phyloP scores from a whole-genome alignment of 148 eudicot genomes.

The Camellia lanceoleosa region DNA sequence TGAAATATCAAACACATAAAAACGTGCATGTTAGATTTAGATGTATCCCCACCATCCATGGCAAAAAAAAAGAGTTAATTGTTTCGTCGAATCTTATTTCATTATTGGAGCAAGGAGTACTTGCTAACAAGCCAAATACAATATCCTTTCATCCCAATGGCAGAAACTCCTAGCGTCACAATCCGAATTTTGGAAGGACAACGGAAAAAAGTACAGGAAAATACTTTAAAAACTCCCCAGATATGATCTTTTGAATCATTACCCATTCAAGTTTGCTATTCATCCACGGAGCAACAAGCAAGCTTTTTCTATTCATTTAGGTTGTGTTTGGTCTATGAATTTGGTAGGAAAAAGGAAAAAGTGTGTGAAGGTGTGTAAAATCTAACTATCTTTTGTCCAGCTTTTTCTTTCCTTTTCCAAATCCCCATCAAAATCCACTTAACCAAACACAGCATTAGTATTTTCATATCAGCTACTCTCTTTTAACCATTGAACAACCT shows the following conservation, averaged over 20 bases:
- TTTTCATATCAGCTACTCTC: not conserved
- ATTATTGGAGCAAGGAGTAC: not conserved
- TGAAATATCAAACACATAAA: slow-evolving; percentile 26
- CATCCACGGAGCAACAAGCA: not conserved
- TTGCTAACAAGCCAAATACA: not conserved
- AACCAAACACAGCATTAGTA: too few relatives aligned
- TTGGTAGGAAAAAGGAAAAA: too few relatives aligned
- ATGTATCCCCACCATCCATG: not conserved
- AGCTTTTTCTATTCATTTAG: not conserved
- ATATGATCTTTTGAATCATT: not conserved
- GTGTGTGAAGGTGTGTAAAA: too few relatives aligned
- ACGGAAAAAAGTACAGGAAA: not conserved
- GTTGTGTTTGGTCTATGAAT: too few relatives aligned
- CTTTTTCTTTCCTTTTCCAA: too few relatives aligned
- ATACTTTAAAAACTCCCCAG: not conserved
- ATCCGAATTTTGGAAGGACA: not conserved
- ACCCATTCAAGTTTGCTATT: not conserved
- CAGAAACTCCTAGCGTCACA: not conserved
- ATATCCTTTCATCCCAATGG: not conserved
- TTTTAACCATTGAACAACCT: not conserved
- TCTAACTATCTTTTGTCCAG: too few relatives aligned
- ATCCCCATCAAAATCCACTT: too few relatives aligned
- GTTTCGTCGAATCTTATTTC: not conserved
- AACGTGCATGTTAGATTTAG: not conserved
- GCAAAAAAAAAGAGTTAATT: not conserved